phyloP scores from a whole-genome alignment of 805 yeast species.

The Barnettozyma sp. region DNA sequence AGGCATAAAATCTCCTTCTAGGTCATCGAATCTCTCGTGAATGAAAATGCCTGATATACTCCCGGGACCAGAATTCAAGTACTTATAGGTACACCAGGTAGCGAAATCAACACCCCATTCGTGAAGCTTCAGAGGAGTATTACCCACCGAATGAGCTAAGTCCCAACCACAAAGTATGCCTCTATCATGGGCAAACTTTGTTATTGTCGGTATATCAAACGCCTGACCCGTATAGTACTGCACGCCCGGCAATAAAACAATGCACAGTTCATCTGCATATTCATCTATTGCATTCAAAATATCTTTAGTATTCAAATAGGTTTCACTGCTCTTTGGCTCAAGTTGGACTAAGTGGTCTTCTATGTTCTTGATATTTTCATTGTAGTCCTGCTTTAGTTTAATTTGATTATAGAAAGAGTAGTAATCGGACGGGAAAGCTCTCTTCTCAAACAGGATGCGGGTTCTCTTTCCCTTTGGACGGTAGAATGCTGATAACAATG shows the following conservation, averaged over 20 bases:
- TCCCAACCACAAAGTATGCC: conserved; percentile 83
- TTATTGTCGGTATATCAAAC: conserved; percentile 69
- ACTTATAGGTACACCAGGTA: conserved; percentile 90
- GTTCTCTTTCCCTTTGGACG: conserved; percentile 50
- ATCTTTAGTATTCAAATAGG: conserved; percentile 53
- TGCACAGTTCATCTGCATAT: conserved; percentile 54
- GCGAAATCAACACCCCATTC: conserved; percentile 94
- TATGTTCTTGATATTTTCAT: conserved; percentile 33
- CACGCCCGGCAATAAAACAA: conserved; percentile 79
- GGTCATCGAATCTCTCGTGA: conserved; percentile 41
- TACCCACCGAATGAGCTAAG: conserved; percentile 91
- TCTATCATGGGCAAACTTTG: conserved; percentile 47
- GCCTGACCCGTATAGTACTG: conserved; percentile 91
- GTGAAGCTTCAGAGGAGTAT: conserved; percentile 68
- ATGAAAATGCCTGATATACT: conserved; percentile 83
- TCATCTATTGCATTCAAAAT: conserved; percentile 50
- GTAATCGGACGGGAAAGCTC: conserved; percentile 89
- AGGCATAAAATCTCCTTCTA: conserved; percentile 37
- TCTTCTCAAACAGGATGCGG: conserved; percentile 77
- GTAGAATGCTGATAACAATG: conserved; percentile 68
- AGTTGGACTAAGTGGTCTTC: conserved; percentile 54
- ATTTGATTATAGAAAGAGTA: conserved; percentile 78
- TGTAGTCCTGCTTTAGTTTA: conserved; percentile 44
- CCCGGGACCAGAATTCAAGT: conserved; percentile 90
- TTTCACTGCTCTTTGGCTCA: conserved; percentile 52